Conservation (phyloP, 495 filamentous ascomycete species). For the Aspergillus funiculosus region DNA sequence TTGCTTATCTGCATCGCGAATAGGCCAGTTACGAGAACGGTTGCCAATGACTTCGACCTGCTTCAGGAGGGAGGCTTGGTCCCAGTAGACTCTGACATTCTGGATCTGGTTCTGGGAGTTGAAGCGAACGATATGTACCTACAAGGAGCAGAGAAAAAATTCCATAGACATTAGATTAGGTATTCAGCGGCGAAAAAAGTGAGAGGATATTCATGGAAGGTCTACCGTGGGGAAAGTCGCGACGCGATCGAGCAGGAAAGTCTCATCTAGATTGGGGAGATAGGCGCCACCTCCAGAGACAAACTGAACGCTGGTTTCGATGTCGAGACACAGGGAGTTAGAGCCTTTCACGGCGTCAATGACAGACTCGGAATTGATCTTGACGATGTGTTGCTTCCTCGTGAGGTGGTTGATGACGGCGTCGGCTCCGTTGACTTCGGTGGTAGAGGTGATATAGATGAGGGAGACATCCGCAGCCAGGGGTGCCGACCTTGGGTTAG, state of each 20-base stretch:
- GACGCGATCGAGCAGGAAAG: conserved; percentile 80
- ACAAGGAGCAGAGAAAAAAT: too few relatives aligned
- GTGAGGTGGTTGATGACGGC: conserved; percentile 74
- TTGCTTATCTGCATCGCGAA: conserved; percentile 84
- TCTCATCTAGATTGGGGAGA: conserved; percentile 86
- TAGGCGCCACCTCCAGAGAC: conserved; percentile 74
- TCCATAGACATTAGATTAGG: neutral
- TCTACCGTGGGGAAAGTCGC: conserved; percentile 76
- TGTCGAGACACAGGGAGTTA: conserved; percentile 64
- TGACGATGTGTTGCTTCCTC: conserved; percentile 55
- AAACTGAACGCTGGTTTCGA: conserved; percentile 82
- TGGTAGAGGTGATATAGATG: conserved; percentile 89
- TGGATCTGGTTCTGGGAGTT: conserved; percentile 67
- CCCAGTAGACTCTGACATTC: conserved; percentile 87
- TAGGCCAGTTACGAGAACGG: conserved; percentile 85
- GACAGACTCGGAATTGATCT: conserved; percentile 72
- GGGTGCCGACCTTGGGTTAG: conserved; percentile 56
- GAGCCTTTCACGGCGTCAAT: conserved; percentile 65
- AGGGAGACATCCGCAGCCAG: conserved; percentile 68
- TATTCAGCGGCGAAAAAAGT: neutral
- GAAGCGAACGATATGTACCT: conserved; percentile 91
- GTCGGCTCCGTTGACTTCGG: conserved; percentile 58
- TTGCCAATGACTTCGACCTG: conserved; percentile 89
- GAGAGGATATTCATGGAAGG: neutral
- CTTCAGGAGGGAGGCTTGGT: conserved; percentile 88